These are phyloP conservation scores for Curvularia spicifera DNA, from an alignment of 2,329 filamentous ascomycete species.

Conservation along the genomic window DNA sequence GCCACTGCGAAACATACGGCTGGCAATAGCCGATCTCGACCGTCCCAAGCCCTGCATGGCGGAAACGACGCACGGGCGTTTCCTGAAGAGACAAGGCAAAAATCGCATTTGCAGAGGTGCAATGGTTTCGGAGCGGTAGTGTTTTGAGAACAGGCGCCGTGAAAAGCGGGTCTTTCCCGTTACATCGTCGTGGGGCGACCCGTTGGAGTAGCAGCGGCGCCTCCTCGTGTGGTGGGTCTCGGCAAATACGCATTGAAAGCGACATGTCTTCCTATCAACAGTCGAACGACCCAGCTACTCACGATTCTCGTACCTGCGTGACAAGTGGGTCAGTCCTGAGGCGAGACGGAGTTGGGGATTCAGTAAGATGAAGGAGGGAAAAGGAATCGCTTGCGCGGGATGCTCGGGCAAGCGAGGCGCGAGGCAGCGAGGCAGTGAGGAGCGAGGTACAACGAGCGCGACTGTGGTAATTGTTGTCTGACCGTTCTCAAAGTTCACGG, in stretches of 20 bases:
- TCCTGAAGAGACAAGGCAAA: background rate
- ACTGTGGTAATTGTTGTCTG: background rate
- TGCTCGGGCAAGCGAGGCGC: background rate
- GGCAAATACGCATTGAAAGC: slow-evolving; percentile 5
- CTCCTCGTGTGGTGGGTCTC: slow-evolving; percentile 7
- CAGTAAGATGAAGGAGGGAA: background rate
- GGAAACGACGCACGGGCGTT: slow-evolving; percentile 9
- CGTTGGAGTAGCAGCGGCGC: slow-evolving; percentile 13
- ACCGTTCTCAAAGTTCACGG: background rate
- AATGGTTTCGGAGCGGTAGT: slow-evolving; percentile 19
- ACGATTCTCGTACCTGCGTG: background rate
- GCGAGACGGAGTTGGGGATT: background rate
- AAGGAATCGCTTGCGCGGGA: background rate
- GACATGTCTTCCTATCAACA: background rate
- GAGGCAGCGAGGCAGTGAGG: too few relatives aligned
- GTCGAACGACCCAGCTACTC: background rate
- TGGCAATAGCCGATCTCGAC: slow-evolving; percentile 16
- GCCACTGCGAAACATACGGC: slow-evolving; percentile 31
- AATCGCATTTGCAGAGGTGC: slow-evolving; percentile 3
- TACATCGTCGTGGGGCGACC: slow-evolving; percentile 21
- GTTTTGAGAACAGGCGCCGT: slow-evolving; percentile 29
- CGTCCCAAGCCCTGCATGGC: slow-evolving; percentile 13
- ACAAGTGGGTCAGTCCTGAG: background rate
- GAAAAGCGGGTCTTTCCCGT: slow-evolving; percentile 20
- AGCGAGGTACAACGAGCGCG: background rate